Evolutionary conservation across 495 filamentous ascomycete genomes (phyloP).

Genomic region (Neurospora terricola): DNA sequence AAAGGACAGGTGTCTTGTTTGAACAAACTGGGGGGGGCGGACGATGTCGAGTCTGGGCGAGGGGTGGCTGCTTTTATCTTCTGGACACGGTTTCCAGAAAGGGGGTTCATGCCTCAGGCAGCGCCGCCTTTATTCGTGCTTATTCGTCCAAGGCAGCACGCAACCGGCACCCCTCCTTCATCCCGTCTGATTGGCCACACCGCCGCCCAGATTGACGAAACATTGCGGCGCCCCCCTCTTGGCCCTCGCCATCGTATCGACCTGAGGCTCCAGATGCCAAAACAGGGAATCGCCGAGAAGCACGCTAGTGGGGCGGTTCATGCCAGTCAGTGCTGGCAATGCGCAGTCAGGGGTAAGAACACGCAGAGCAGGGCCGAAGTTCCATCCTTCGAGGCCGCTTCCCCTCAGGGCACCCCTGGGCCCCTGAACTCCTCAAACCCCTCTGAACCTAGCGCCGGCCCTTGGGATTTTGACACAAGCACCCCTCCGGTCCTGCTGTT

Average conservation of each 20-base stretch:
- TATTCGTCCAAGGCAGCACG: not conserved
- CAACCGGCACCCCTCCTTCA: not conserved
- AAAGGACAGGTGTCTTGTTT: slow-evolving; percentile 24
- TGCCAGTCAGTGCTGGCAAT: not conserved
- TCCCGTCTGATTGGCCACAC: slow-evolving; percentile 16
- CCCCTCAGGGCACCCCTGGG: not conserved
- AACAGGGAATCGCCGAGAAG: slow-evolving; percentile 16
- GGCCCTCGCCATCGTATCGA: not conserved
- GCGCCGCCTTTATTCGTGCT: not conserved
- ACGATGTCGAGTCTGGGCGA: slow-evolving; percentile 5
- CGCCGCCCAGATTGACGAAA: slow-evolving; percentile 3
- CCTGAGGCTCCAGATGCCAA: slow-evolving; percentile 9
- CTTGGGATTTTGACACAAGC: not conserved
- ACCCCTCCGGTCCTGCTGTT: not conserved
- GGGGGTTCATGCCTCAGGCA: slow-evolving; percentile 22
- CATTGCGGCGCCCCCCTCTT: slow-evolving; percentile 14
- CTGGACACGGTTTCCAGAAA: slow-evolving; percentile 19
- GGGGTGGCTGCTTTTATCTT: slow-evolving; percentile 25
- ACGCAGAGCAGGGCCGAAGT: not conserved
- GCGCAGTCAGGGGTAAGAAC: not conserved
- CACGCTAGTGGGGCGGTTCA: not conserved
- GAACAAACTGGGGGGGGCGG: not conserved
- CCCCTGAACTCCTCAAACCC: not conserved
- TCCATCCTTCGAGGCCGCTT: not conserved
- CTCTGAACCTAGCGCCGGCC: not conserved